phyloP scores from a whole-genome alignment of 345 rosid species.

The Turnera subulata region DNA sequence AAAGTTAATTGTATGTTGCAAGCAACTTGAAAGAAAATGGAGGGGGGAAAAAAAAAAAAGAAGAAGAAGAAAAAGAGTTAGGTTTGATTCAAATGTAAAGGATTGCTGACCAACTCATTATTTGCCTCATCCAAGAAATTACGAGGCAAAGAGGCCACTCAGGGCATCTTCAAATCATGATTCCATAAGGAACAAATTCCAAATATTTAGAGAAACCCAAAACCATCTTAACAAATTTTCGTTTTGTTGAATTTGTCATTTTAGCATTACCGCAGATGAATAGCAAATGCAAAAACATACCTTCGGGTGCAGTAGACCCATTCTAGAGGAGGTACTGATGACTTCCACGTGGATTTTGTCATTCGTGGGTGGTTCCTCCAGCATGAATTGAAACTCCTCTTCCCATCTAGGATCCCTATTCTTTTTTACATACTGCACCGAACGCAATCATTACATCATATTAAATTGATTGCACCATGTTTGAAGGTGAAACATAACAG shows the following conservation, averaged over 20 bases:
- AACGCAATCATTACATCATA: constrained; percentile 4
- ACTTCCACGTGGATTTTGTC: constrained; percentile 82
- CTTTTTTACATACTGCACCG: constrained; percentile 68
- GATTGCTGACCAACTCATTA: neutral
- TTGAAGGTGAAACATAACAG: too few species aligned
- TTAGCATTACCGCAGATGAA: too few species aligned
- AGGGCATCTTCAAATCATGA: too few species aligned
- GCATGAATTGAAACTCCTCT: constrained; percentile 68
- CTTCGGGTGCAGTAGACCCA: constrained; percentile 86
- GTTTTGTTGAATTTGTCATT: neutral
- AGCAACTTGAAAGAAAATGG: too few species aligned
- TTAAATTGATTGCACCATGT: too few species aligned
- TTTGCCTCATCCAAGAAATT: neutral
- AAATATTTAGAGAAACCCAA: too few species aligned
- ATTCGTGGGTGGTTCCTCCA: constrained; percentile 69
- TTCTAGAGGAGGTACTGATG: constrained; percentile 69
- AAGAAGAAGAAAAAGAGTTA: neutral
- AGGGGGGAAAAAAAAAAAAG: too few species aligned
- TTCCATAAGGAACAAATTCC: too few species aligned
- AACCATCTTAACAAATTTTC: too few species aligned
- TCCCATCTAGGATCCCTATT: constrained; percentile 94
- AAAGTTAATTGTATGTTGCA: too few species aligned
- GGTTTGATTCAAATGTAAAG: too few species aligned
- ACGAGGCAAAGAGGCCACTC: neutral
- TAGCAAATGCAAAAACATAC: constrained; percentile 36